Percentiles rank a stretch among this genome's conserved stretches.
Evolutionary conservation across 306 rosid genomes (phyloP).

Genomic region (Psophocarpus tetragonolobus): DNA sequence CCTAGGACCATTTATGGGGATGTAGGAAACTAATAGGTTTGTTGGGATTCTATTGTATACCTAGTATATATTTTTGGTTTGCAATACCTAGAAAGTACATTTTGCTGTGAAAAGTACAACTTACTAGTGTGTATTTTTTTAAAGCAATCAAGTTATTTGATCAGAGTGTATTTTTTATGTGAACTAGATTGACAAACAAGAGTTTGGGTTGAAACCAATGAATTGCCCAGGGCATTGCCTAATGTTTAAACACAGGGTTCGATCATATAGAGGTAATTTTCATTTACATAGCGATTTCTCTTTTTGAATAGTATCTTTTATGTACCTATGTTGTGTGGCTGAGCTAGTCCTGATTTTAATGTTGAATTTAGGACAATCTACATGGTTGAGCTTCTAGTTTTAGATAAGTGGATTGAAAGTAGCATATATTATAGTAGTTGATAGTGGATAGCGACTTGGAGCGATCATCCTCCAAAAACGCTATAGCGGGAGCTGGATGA

Average conservation of each 20-base stretch:
- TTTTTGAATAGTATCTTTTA: constrained; percentile 14
- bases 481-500: too few species aligned
- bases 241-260: constrained; percentile 93
- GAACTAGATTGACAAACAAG: constrained; percentile 88
- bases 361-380: constrained; percentile 2
- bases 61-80: background rate
- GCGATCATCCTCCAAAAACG: too few species aligned
- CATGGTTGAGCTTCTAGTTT: background rate
- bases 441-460: too few species aligned
- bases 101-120: background rate
- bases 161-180: constrained; percentile 1
- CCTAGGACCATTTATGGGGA: background rate
- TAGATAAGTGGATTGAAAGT: background rate
- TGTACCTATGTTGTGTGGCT: constrained; percentile 1
- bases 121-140: background rate
- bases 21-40: constrained; percentile 9
- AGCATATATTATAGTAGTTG: too few species aligned
- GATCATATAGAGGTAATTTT: constrained; percentile 80
- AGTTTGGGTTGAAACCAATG: constrained; percentile 98
- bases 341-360: constrained; percentile 19
- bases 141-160: constrained; percentile 6
- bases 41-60: background rate
- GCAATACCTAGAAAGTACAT: background rate
- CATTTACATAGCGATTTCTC: constrained; percentile 1
- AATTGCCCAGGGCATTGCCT: constrained; percentile 99